Evolutionary conservation across 805 yeast species (phyloP).

Genomic region (Starmera quercuum): DNA sequence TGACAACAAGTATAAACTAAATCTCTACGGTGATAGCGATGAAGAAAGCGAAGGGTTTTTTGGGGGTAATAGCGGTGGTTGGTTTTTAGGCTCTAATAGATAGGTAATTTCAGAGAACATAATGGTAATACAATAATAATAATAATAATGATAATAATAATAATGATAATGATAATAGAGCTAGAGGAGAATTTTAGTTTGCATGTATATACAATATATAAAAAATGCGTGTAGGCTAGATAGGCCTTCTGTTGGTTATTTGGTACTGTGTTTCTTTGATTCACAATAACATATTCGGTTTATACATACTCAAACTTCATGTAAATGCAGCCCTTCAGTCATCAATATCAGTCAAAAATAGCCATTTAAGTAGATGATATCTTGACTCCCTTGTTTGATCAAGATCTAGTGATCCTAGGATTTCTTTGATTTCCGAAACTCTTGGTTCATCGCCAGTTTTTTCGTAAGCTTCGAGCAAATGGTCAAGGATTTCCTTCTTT

Average conservation of each 20-base stretch:
- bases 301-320: too few species aligned
- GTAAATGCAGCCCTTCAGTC: too few species aligned
- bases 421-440: conserved; percentile 5
- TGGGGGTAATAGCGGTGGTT: conserved; percentile 4
- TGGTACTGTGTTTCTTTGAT: too few species aligned
- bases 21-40: conserved; percentile 12
- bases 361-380: not conserved
- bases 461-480: conserved; percentile 17
- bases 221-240: too few species aligned
- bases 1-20: conserved; percentile 16
- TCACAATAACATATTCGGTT: too few species aligned
- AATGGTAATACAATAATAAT: not conserved
- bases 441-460: conserved; percentile 10
- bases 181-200: too few species aligned
- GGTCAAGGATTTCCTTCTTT: conserved; percentile 27
- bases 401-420: conserved; percentile 3
- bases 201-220: too few species aligned
- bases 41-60: too few species aligned
- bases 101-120: too few species aligned
- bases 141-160: not conserved
- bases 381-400: not conserved
- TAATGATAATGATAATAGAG: too few species aligned
- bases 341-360: not conserved
- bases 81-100: conserved; percentile 19
- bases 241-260: too few species aligned